Percentiles rank a stretch among this genome's conserved stretches.
Evolutionary conservation across 805 yeast genomes (phyloP).

Genomic region (Pichia nakasei): DNA sequence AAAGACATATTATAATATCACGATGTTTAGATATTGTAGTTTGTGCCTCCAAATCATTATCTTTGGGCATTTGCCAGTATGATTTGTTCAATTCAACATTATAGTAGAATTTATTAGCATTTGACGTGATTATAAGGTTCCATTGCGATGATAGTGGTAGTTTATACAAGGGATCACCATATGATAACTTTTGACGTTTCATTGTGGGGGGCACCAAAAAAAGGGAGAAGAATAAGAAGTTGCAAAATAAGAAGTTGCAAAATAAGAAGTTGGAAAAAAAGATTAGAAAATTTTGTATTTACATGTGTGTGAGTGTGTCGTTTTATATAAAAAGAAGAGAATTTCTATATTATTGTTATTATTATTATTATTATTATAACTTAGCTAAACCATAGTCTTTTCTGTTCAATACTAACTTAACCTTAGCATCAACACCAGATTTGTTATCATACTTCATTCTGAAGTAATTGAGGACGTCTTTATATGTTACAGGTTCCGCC

Average conservation of each 20-base stretch:
- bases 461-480: conserved; percentile 63
- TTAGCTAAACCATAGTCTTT: conserved; percentile 26
- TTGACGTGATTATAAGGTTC: conserved; percentile 16
- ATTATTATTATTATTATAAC: background rate
- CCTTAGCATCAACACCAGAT: conserved; percentile 55
- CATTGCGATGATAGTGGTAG: conserved; percentile 15
- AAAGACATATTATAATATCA: conserved; percentile 9
- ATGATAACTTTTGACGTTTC: background rate
- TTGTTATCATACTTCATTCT: conserved; percentile 38
- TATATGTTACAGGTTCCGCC: conserved; percentile 39
- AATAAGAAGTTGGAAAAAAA: too few species aligned
- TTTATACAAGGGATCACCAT: conserved; percentile 4
- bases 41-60: conserved; percentile 2
- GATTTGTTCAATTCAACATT: conserved; percentile 9
- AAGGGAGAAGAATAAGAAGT: too few species aligned
- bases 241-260: too few species aligned
- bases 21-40: conserved; percentile 5
- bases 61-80: conserved; percentile 17
- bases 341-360: too few species aligned
- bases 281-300: background rate
- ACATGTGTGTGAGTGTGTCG: background rate
- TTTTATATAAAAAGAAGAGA: too few species aligned
- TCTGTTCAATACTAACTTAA: conserved; percentile 49
- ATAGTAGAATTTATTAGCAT: conserved; percentile 20
- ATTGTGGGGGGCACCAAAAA: too few species aligned